Conservation (phyloP, 2,329 filamentous ascomycete species). For the Hypomyces perniciosus region DNA sequence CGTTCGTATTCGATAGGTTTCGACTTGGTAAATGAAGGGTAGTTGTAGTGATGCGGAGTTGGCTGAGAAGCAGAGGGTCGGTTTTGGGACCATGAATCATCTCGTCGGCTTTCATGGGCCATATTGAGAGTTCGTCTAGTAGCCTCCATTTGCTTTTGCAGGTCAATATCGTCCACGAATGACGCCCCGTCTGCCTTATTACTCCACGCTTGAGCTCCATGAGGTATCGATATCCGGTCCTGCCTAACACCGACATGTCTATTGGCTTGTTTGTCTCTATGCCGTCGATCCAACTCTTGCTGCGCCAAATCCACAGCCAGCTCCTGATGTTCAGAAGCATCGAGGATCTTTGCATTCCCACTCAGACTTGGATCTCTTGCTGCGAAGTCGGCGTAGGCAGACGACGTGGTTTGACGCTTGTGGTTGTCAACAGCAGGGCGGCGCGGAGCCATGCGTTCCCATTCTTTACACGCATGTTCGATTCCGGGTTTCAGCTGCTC, state of each 20-base stretch:
- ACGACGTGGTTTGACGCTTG: background rate
- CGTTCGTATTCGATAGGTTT: conserved; percentile 38
- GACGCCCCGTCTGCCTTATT: background rate
- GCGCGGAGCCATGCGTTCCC: conserved; percentile 47
- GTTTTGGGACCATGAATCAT: conserved; percentile 18
- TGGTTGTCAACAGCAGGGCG: background rate
- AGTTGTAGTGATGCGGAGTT: conserved; percentile 39
- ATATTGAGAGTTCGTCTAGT: conserved; percentile 43
- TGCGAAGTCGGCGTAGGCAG: conserved; percentile 40
- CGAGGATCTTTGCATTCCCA: conserved; percentile 54
- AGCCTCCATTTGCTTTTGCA: conserved; percentile 48
- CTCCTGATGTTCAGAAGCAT: conserved; percentile 65
- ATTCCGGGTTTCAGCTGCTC: conserved; percentile 77
- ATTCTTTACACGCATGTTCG: conserved; percentile 62
- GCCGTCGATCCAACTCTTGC: conserved; percentile 63
- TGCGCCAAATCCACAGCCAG: conserved; percentile 72
- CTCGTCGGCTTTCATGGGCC: conserved; percentile 20
- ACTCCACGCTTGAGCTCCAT: background rate
- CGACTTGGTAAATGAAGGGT: conserved; percentile 52
- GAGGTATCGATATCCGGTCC: conserved; percentile 28
- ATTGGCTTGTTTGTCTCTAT: conserved; percentile 52
- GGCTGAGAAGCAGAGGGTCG: conserved; percentile 22
- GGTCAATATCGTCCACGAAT: conserved; percentile 34
- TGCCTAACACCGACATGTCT: conserved; percentile 50
- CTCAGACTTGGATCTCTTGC: conserved; percentile 56